phyloP scores from a whole-genome alignment of 768 basidiomycete species.

The Dioszegia aurantiaca region DNA sequence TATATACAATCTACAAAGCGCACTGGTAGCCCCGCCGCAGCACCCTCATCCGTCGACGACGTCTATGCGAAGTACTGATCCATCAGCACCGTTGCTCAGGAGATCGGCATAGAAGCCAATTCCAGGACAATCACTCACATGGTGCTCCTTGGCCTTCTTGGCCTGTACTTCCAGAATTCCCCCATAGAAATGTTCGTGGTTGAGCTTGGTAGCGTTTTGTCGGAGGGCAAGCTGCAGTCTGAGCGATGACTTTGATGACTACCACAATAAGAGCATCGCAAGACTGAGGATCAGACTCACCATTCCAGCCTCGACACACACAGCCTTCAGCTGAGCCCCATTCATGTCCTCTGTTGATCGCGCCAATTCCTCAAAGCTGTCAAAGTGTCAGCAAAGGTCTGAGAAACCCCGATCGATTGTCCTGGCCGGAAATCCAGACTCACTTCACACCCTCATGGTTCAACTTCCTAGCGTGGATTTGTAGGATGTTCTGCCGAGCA shows the following conservation, averaged over 20 bases:
- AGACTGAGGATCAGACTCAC: slow-evolving; percentile 63
- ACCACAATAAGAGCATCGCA: background rate
- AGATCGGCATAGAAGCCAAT: background rate
- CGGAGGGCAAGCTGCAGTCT: slow-evolving; percentile 57
- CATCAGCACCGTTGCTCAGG: background rate
- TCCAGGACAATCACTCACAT: slow-evolving; percentile 42
- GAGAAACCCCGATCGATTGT: background rate
- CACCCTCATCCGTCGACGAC: too few relatives aligned
- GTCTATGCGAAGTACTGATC: too few relatives aligned
- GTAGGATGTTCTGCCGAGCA: slow-evolving; percentile 90
- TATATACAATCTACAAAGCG: too few relatives aligned
- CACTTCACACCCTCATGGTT: slow-evolving; percentile 77
- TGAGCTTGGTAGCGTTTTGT: slow-evolving; percentile 82
- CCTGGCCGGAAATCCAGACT: slow-evolving; percentile 8
- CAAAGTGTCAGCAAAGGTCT: background rate
- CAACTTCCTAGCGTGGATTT: slow-evolving; percentile 98
- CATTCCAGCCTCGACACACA: slow-evolving; percentile 99
- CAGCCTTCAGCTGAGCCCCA: slow-evolving; percentile 74
- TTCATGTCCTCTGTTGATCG: slow-evolving; percentile 98
- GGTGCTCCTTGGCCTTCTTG: slow-evolving; percentile 98
- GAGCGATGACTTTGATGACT: background rate
- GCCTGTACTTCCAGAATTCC: slow-evolving; percentile 72
- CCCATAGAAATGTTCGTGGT: slow-evolving; percentile 93
- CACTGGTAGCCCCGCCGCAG: too few relatives aligned
- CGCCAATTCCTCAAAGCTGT: slow-evolving; percentile 82